Evolutionary conservation across 106 monocot genomes (phyloP).

Genomic region (Triglochin maritima): DNA sequence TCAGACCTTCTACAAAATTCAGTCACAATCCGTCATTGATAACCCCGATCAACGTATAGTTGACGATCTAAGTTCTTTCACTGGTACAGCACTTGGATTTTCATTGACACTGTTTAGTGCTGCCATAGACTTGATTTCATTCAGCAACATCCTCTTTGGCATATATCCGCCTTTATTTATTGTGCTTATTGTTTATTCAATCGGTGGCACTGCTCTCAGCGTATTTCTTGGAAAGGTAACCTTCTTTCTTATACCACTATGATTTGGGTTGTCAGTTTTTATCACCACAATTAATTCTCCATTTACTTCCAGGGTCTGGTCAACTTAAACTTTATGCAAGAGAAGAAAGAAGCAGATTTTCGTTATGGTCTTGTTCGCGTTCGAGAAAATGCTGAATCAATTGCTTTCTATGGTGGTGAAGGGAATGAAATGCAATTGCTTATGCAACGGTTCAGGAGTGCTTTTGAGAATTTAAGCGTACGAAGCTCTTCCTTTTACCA

Average conservation of each 20-base stretch:
- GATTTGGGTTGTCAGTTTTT: neutral
- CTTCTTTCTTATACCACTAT: neutral
- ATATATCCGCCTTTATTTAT: constrained; percentile 93
- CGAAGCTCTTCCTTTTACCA: constrained; percentile 1
- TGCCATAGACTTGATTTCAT: constrained; percentile 84
- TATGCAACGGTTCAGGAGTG: constrained; percentile 42
- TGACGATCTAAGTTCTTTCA: constrained; percentile 28
- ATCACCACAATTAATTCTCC: neutral
- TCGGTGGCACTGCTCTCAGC: constrained; percentile 87
- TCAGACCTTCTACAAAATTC: constrained; percentile 30
- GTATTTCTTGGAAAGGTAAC: constrained; percentile 90
- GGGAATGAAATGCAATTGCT: constrained; percentile 75
- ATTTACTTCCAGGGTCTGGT: constrained; percentile 52
- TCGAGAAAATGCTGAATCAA: constrained; percentile 99
- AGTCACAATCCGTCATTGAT: constrained; percentile 47
- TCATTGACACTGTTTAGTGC: constrained; percentile 87
- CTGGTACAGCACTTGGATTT: constrained; percentile 84
- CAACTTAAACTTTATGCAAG: constrained; percentile 95
- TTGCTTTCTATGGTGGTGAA: constrained; percentile 98
- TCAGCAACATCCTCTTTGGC: constrained; percentile 34
- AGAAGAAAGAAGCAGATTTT: constrained; percentile 99
- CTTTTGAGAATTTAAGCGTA: constrained; percentile 67
- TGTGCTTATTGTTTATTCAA: constrained; percentile 88
- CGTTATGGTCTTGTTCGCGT: constrained; percentile 89
- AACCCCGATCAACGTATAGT: constrained; percentile 98